phyloP scores from a whole-genome alignment of 192 early-diverging fungal genomes.

The Geranomyces michiganensis region DNA sequence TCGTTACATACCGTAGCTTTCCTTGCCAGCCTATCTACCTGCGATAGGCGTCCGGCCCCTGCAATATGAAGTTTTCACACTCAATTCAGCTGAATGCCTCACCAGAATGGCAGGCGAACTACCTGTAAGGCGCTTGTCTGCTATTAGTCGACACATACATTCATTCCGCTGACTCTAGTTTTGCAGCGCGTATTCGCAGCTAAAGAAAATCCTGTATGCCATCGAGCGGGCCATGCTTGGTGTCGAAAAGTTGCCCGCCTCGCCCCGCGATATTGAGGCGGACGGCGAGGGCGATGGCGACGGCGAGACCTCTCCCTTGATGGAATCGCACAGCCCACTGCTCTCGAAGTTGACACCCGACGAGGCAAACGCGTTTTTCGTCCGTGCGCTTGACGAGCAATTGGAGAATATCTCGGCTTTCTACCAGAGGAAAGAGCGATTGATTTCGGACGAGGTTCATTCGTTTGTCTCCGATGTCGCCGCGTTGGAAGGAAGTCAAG shows the following conservation, averaged over 20 bases:
- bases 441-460: conserved; percentile 72
- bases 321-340: conserved; percentile 28
- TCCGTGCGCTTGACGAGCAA: conserved; percentile 78
- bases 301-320: conserved; percentile 30
- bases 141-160: neutral
- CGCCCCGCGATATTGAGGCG: conserved; percentile 42
- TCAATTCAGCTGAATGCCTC: conserved; percentile 87
- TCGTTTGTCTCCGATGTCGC: conserved; percentile 60
- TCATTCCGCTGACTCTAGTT: neutral
- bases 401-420: conserved; percentile 82
- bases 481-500: conserved; percentile 30
- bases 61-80: conserved; percentile 91
- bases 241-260: conserved; percentile 33
- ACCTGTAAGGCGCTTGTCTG: conserved; percentile 35
- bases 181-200: conserved; percentile 42
- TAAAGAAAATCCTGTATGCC: conserved; percentile 56
- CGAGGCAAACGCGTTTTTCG: conserved; percentile 56
- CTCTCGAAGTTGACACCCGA: conserved; percentile 24
- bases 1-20: too few relatives aligned
- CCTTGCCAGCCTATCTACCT: too few relatives aligned
- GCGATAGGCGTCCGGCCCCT: too few relatives aligned
- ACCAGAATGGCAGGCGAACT: conserved; percentile 60
- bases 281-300: conserved; percentile 2
- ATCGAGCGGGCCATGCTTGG: conserved; percentile 53
- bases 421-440: conserved; percentile 81